Conservation (phyloP, 768 basidiomycete genomes). For the Tulasnella sp. region DNA sequence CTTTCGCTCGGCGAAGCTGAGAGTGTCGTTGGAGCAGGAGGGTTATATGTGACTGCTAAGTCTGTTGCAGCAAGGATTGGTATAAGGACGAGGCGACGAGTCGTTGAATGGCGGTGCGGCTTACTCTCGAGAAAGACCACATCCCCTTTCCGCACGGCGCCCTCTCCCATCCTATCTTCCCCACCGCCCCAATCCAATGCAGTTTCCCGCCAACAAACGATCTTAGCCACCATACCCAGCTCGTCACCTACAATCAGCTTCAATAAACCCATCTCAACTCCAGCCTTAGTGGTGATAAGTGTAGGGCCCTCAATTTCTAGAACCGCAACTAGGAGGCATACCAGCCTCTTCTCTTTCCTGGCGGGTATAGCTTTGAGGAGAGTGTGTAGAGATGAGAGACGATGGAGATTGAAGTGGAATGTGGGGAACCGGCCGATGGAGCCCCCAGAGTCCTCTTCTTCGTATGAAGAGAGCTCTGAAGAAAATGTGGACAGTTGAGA, state of each 20-base stretch:
- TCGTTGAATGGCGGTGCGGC: constrained; percentile 22
- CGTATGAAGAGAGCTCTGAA: not conserved
- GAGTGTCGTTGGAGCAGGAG: constrained; percentile 28
- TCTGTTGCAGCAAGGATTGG: no score
- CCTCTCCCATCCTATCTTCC: constrained; percentile 29
- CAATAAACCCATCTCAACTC: constrained; percentile 55
- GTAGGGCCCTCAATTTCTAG: constrained; percentile 74
- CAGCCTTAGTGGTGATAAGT: constrained; percentile 54
- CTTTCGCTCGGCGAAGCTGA: constrained; percentile 60
- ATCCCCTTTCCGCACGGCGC: constrained; percentile 55
- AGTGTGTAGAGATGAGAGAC: constrained; percentile 41
- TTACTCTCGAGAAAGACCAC: constrained; percentile 59
- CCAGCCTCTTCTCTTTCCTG: constrained; percentile 31
- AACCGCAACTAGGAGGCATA: constrained; percentile 50
- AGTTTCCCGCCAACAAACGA: constrained; percentile 69
- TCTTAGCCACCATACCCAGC: constrained; percentile 48
- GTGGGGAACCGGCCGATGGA: constrained; percentile 64
- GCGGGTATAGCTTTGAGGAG: constrained; percentile 19
- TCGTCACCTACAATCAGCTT: constrained; percentile 69
- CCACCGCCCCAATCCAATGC: constrained; percentile 59
- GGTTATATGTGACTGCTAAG: constrained; percentile 2
- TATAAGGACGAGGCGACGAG: not conserved
- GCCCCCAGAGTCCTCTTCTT: constrained; percentile 23
- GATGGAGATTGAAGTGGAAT: constrained; percentile 62
- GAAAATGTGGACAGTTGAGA: not conserved